Conservation (phyloP, 352 stramenopile genomes). For the Phytophthora hibernalis region DNA sequence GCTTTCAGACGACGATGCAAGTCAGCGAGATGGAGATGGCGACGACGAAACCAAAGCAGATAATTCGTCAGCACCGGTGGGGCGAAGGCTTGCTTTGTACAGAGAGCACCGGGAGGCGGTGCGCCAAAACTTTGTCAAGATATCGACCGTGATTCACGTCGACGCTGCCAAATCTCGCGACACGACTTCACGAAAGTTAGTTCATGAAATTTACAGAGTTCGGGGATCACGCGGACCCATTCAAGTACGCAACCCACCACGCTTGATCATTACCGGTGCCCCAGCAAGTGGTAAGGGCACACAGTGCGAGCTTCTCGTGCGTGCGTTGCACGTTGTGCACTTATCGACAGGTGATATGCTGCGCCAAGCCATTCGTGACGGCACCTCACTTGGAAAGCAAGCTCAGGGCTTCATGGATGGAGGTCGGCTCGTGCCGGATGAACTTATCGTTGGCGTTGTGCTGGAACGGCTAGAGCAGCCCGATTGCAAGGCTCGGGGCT, state of each 20-base stretch:
- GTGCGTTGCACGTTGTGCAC: constrained; percentile 93
- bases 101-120: constrained; percentile 84
- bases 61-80: constrained; percentile 9
- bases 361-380: constrained; percentile 83
- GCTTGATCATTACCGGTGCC: constrained; percentile 92
- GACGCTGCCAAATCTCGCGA: constrained; percentile 62
- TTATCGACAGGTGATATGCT: constrained; percentile 96
- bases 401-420: constrained; percentile 94
- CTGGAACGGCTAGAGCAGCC: constrained; percentile 78
- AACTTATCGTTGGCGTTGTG: constrained; percentile 95
- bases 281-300: constrained; percentile 96
- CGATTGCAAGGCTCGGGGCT: constrained; percentile 78
- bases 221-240: constrained; percentile 53
- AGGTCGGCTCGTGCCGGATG: constrained; percentile 93
- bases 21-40: constrained; percentile 78
- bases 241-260: constrained; percentile 51
- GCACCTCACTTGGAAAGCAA: constrained; percentile 63
- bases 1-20: constrained; percentile 91
- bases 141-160: constrained; percentile 69
- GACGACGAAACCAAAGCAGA: constrained; percentile 54
- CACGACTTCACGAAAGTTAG: constrained; percentile 49
- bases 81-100: constrained; percentile 75
- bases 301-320: constrained; percentile 94
- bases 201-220: constrained; percentile 58
- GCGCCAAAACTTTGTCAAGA: constrained; percentile 78